These are phyloP conservation scores for Aurifilum marmelostoma DNA, from an alignment of 2,329 filamentous ascomycete species.

Conservation along the genomic window DNA sequence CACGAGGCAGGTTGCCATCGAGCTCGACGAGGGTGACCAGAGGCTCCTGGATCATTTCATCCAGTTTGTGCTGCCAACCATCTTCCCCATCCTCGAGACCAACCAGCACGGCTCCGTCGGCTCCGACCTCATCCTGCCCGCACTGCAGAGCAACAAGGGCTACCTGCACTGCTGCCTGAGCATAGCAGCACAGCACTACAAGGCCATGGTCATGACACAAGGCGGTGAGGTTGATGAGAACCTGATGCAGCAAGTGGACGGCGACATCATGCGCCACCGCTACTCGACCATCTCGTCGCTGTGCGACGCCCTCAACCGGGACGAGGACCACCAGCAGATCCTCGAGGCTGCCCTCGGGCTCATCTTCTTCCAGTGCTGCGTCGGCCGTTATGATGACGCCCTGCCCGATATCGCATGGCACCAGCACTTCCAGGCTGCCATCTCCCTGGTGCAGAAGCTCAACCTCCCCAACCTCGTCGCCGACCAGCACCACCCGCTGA, in stretches of 20 bases:
- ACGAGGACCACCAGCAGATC: constrained; percentile 84
- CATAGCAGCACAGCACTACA: constrained; percentile 89
- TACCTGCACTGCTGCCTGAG: constrained; percentile 96
- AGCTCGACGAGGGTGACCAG: constrained; percentile 86
- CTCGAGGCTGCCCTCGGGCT: constrained; percentile 91
- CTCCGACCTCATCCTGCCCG: constrained; percentile 81
- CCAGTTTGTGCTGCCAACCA: constrained; percentile 79
- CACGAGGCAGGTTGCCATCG: constrained; percentile 71
- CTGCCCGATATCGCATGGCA: constrained; percentile 95
- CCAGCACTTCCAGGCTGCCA: constrained; percentile 92
- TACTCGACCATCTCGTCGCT: constrained; percentile 85
- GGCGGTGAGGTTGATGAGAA: constrained; percentile 82
- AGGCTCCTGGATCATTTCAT: constrained; percentile 89
- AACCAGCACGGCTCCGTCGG: constrained; percentile 84
- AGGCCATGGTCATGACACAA: constrained; percentile 69
- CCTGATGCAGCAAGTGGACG: constrained; percentile 82
- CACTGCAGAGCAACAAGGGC: constrained; percentile 86
- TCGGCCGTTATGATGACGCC: constrained; percentile 81
- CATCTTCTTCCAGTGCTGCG: constrained; percentile 94
- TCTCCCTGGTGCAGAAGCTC: constrained; percentile 82
- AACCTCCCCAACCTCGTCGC: constrained; percentile 73
- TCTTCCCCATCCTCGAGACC: constrained; percentile 90
- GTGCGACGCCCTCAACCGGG: constrained; percentile 77
- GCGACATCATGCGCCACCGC: constrained; percentile 89
- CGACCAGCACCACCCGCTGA: constrained; percentile 59